Conservation (phyloP, 129 eudicot genomes). For the Centella asiatica region DNA sequence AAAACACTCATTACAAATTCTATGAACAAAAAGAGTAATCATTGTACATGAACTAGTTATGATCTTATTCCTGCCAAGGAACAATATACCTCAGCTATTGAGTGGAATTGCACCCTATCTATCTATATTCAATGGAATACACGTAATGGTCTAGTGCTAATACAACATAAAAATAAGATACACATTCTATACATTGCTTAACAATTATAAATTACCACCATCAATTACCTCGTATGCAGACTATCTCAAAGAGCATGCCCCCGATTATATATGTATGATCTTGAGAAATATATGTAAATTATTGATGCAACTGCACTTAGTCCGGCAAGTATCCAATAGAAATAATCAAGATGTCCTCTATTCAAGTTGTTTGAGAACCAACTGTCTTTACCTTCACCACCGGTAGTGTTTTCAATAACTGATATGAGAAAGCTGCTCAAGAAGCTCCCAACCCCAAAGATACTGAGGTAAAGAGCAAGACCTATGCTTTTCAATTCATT, state of each 20-base stretch:
- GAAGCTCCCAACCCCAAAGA: constrained; percentile 17
- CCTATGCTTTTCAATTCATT: constrained; percentile 14
- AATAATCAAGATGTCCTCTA: constrained; percentile 15
- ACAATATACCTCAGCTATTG: too few species aligned
- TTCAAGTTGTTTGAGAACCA: constrained; percentile 19
- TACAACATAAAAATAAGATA: too few species aligned
- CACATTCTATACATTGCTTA: too few species aligned
- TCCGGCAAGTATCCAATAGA: constrained; percentile 13
- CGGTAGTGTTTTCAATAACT: neutral
- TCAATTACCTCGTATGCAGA: too few species aligned
- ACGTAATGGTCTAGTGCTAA: too few species aligned
- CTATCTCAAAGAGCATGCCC: neutral
- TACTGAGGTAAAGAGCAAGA: constrained; percentile 15
- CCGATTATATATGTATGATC: constrained; percentile 7
- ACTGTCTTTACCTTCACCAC: constrained; percentile 5
- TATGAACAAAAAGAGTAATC: too few species aligned
- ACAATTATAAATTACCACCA: too few species aligned
- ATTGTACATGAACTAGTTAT: too few species aligned
- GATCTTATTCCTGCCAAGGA: too few species aligned
- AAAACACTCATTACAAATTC: too few species aligned
- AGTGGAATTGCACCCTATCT: too few species aligned
- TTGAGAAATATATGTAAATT: neutral
- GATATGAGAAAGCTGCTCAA: constrained; percentile 16
- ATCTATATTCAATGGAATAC: too few species aligned
- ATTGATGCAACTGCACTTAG: constrained; percentile 7